A percentile compares a stretch with the other conserved stretches of the same genome.
Conservation (phyloP, 176 grass and related monocot genomes). For the Bromus sterilis region DNA sequence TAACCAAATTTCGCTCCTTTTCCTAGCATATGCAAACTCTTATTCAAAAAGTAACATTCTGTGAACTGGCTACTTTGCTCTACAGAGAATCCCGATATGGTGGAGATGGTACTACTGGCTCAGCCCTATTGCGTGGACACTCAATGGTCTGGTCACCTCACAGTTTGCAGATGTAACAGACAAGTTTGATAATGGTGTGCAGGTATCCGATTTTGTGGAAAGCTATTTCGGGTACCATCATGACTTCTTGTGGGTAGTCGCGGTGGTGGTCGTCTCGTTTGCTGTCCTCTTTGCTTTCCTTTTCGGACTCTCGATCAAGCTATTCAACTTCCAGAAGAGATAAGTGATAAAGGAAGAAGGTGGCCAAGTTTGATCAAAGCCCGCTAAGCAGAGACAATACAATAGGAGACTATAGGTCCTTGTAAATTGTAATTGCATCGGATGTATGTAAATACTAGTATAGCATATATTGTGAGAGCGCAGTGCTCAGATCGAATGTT, state of each 20-base stretch:
- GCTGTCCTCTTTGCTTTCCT: slow-evolving; percentile 56
- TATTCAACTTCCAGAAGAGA: slow-evolving; percentile 82
- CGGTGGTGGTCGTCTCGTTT: slow-evolving; percentile 33
- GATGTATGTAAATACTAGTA: neutral
- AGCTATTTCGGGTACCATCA: slow-evolving; percentile 54
- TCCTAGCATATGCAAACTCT: neutral
- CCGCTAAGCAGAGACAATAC: neutral
- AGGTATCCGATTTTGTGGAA: slow-evolving; percentile 38
- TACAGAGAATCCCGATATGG: slow-evolving; percentile 68
- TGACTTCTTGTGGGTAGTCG: slow-evolving; percentile 50
- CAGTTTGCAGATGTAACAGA: slow-evolving; percentile 60
- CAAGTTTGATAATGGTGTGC: neutral
- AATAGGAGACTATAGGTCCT: neutral
- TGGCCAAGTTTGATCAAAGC: neutral
- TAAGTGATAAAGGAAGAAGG: neutral
- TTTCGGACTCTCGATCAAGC: slow-evolving; percentile 55
- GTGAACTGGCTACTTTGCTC: neutral
- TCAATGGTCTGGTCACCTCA: slow-evolving; percentile 60
- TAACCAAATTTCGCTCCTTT: neutral
- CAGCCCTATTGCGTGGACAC: slow-evolving; percentile 63
- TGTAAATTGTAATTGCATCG: neutral
- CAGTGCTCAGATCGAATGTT: neutral
- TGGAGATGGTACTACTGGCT: slow-evolving; percentile 87
- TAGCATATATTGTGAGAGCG: neutral
- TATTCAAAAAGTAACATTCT: neutral